phyloP scores from a whole-genome alignment of 495 filamentous ascomycete species.

The Lineolata rhizophorae region DNA sequence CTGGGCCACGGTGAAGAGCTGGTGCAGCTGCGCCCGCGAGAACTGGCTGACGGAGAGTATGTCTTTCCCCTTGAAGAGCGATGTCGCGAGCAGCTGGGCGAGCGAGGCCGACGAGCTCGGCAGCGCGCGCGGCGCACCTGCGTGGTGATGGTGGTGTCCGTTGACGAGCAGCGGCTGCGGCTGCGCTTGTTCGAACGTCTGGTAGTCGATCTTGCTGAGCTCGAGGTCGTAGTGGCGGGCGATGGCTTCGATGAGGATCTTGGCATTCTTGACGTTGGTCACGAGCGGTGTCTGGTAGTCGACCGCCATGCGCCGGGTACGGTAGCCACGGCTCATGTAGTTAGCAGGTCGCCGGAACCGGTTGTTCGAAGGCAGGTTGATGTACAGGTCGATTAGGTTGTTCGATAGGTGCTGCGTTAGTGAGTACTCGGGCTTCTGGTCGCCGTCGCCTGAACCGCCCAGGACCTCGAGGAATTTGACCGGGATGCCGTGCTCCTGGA shows the following conservation, averaged over 20 bases:
- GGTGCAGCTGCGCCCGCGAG: conserved; percentile 62
- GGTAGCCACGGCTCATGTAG: conserved; percentile 96
- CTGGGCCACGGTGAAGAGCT: conserved; percentile 86
- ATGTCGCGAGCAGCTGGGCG: conserved; percentile 54
- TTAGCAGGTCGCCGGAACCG: conserved; percentile 85
- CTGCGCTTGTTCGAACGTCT: conserved; percentile 28
- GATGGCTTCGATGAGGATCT: conserved; percentile 87
- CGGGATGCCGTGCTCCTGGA: conserved; percentile 72
- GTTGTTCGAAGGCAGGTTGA: conserved; percentile 97
- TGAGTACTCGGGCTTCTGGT: conserved; percentile 89
- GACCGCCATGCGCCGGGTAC: conserved; percentile 89
- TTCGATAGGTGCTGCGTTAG: conserved; percentile 87
- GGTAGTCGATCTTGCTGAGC: conserved; percentile 63
- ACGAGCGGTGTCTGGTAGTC: conserved; percentile 96
- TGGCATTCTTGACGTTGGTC: conserved; percentile 98
- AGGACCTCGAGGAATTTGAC: conserved; percentile 85
- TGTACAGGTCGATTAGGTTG: conserved; percentile 93
- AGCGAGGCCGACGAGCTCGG: conserved; percentile 19
- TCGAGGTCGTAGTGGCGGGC: conserved; percentile 68
- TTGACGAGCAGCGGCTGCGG: background rate
- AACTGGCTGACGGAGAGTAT: conserved; percentile 83
- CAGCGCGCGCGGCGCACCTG: background rate
- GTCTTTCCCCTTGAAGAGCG: conserved; percentile 66
- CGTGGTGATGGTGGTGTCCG: background rate
- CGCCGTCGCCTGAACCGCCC: conserved; percentile 34